Evolutionary conservation across 768 basidiomycete species (phyloP), one percentile per base, ranked within the genome.

Genomic region (Glaciozyma antarctica): DNA sequence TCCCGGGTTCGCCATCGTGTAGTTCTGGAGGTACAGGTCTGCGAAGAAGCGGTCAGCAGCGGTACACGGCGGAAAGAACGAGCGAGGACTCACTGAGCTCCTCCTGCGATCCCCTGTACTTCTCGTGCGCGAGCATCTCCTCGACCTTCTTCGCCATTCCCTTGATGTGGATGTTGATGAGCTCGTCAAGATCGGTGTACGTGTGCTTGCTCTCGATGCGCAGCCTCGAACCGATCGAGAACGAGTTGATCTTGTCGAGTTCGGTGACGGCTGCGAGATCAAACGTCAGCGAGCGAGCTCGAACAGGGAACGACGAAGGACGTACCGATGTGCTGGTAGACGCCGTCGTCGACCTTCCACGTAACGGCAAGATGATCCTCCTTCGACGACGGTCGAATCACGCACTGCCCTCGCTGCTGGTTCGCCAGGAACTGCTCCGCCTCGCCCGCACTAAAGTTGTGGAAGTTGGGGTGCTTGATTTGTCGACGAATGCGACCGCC

Each of bases 401-500:
- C 88, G 48, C 94, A 93, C 76, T 98, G 95, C 15, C 95, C 95
- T 24, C 90, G 84, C 72, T 92, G 90, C 75, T 90, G 88, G 71
- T 86, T 86, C 70, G 90, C 88, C 66, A 99, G 80, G 75, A 87
- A 88, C 44, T 85, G 81, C 77, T 98, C 95, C 2, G 95, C 93
- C 71, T 95, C 87, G 19, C 82, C 79, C 10, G 88, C 85, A 69
- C 90, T 93, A 81, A 94, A 86, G 74, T 95, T 90, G 75, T 93
- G 88, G 83, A 97, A 99, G 77, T 94, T 92, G 3, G 94, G 95
- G 76, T 99, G 95, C 75, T 97, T 91, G 79, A 99, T 89, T 60
- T 94, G 85, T 30, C 94, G 81, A 65, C 90, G 83, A 44, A 85
- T 83, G 66, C 83, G 82, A 71, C 88, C 87, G 13, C 84, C 32